Evolutionary conservation across 148 eudicot species (phyloP).

Genomic region (Rhododendron williamsianum): DNA sequence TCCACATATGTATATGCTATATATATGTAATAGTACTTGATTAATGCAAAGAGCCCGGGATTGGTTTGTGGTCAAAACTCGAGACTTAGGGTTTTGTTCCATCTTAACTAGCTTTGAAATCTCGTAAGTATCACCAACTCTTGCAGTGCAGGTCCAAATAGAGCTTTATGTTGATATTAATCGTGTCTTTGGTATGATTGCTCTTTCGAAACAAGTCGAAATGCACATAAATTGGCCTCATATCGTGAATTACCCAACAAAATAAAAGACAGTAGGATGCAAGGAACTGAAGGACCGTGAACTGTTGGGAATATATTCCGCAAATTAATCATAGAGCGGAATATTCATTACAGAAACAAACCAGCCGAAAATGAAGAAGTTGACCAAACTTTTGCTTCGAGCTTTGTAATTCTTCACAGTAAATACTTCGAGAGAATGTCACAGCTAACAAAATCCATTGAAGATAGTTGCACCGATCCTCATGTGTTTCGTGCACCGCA

Average conservation of each 20-base stretch:
- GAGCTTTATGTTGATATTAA: neutral
- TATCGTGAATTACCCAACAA: neutral
- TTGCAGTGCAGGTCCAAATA: neutral
- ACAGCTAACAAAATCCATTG: neutral
- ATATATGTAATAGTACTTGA: too few relatives aligned
- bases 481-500: too few relatives aligned
- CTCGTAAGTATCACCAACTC: neutral
- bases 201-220: neutral
- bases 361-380: neutral
- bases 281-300: neutral
- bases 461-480: too few relatives aligned
- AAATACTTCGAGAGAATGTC: neutral
- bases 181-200: neutral
- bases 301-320: neutral
- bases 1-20: too few relatives aligned
- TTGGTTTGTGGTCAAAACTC: neutral
- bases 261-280: neutral
- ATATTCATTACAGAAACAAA: neutral
- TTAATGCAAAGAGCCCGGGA: neutral
- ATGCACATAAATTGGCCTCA: fast-evolving
- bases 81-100: neutral
- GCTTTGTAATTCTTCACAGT: neutral
- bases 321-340: neutral
- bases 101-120: neutral
- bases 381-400: slow-evolving; percentile 1